These are phyloP conservation scores for Amoebophrya sp. DNA, from an alignment of 169 alveolate species.

Conservation along the genomic window DNA sequence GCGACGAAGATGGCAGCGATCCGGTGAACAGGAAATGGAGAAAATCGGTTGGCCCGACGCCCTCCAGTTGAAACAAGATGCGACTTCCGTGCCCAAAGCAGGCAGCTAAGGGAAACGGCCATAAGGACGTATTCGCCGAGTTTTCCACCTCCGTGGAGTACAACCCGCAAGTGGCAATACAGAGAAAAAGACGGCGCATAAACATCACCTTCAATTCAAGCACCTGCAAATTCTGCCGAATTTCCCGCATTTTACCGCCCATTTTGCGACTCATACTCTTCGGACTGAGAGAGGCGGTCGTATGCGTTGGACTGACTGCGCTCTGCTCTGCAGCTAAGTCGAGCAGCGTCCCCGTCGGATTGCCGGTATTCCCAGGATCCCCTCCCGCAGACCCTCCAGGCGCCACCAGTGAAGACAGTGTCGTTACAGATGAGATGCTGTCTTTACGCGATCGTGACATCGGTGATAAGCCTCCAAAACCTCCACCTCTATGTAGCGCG, in stretches of 20 bases:
- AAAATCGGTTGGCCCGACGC: background rate
- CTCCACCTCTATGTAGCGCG: too few species aligned
- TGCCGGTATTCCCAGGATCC: background rate
- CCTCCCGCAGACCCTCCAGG: background rate
- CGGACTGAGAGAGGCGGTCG: background rate
- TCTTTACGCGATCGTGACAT: background rate
- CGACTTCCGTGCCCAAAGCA: background rate
- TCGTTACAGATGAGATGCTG: background rate
- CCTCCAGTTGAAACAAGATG: background rate
- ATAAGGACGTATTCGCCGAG: background rate
- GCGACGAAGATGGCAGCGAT: too few species aligned
- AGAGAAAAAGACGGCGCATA: background rate
- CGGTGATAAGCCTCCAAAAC: background rate
- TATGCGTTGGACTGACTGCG: background rate
- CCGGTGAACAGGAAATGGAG: constrained; percentile 5
- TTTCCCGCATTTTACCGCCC: background rate
- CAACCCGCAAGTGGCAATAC: background rate
- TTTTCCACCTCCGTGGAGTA: background rate
- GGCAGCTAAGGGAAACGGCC: background rate
- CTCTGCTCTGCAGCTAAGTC: background rate
- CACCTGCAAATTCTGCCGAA: background rate
- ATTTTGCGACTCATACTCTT: background rate
- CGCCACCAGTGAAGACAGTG: background rate
- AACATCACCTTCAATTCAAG: background rate
- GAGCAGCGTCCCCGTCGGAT: background rate